phyloP scores from a whole-genome alignment of 805 yeast species.

The Saturnispora halmiae region DNA sequence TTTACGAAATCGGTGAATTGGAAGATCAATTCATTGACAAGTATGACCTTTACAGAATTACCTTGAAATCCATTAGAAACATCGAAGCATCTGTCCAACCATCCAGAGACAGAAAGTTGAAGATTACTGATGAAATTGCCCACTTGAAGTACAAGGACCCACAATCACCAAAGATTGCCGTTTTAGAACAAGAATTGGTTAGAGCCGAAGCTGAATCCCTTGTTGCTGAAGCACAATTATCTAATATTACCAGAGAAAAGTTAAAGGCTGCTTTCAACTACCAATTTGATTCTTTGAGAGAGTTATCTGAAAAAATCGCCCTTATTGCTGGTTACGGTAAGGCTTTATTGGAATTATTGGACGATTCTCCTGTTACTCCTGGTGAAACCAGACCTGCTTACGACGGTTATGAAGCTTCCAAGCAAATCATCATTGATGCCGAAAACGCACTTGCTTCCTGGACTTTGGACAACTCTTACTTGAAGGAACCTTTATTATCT shows the following conservation, averaged over 20 bases:
- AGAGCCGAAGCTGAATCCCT: conserved; percentile 98
- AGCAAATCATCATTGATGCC: conserved; percentile 94
- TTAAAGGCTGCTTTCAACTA: conserved; percentile 94
- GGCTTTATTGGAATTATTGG: conserved; percentile 89
- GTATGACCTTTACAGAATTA: conserved; percentile 96
- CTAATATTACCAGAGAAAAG: conserved; percentile 96
- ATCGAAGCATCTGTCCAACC: conserved; percentile 98
- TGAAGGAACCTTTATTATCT: conserved; percentile 71
- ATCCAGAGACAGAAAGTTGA: conserved; percentile 94
- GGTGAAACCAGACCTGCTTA: conserved; percentile 98
- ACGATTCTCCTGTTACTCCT: conserved; percentile 95
- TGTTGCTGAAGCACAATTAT: conserved; percentile 98
- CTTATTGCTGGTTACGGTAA: conserved; percentile 98
- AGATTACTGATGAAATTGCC: conserved; percentile 95
- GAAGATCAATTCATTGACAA: conserved; percentile 98
- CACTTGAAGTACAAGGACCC: conserved; percentile 98
- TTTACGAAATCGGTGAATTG: conserved; percentile 94
- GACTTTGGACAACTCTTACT: conserved; percentile 93
- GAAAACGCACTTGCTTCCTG: conserved; percentile 92
- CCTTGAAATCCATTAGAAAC: conserved; percentile 88
- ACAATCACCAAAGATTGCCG: conserved; percentile 88
- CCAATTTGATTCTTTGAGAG: conserved; percentile 93
- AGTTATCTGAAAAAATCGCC: conserved; percentile 91
- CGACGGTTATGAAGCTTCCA: conserved; percentile 96
- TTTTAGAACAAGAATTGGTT: conserved; percentile 95